Conservation (phyloP, 2,329 filamentous ascomycete genomes). For the Daldinia eschscholtzii region DNA sequence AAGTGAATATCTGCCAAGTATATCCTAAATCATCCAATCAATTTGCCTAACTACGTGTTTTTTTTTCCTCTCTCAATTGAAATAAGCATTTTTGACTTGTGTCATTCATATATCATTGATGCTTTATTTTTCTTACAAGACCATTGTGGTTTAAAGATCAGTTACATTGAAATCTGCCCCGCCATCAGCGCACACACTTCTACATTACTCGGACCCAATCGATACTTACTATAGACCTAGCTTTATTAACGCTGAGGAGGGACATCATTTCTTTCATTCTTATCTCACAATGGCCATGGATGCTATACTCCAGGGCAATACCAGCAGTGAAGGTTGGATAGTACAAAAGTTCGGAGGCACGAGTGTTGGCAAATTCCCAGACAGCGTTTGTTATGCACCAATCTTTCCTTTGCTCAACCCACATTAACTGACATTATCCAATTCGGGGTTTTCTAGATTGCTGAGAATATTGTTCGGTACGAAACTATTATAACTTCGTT, state of each 20-base stretch:
- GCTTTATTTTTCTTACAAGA: conserved; percentile 2
- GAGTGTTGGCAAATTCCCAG: conserved; percentile 92
- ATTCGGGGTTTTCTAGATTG: conserved; percentile 59
- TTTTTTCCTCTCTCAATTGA: neutral
- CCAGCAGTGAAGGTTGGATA: conserved; percentile 73
- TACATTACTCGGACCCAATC: conserved; percentile 21
- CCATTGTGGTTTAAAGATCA: conserved; percentile 2
- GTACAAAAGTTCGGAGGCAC: conserved; percentile 97
- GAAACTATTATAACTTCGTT: conserved; percentile 43
- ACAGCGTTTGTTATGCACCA: conserved; percentile 65
- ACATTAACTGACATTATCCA: conserved; percentile 32
- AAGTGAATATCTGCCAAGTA: conserved; percentile 3
- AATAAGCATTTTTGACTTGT: neutral
- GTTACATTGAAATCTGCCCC: conserved; percentile 31
- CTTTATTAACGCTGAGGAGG: conserved; percentile 1
- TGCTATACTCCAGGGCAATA: conserved; percentile 46
- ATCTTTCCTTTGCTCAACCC: conserved; percentile 8
- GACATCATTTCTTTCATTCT: conserved; percentile 13
- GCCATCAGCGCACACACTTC: conserved; percentile 28
- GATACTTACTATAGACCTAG: conserved; percentile 4
- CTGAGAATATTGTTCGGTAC: conserved; percentile 76
- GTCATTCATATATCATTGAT: neutral
- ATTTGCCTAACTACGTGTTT: neutral
- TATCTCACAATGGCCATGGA: conserved; percentile 39
- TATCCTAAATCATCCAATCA: conserved; percentile 4